Percentiles rank a stretch among this genome's conserved stretches.
These are phyloP conservation scores for Closterium sp. DNA, from an alignment of 139 green algal genomes.

Conservation along the genomic window DNA sequence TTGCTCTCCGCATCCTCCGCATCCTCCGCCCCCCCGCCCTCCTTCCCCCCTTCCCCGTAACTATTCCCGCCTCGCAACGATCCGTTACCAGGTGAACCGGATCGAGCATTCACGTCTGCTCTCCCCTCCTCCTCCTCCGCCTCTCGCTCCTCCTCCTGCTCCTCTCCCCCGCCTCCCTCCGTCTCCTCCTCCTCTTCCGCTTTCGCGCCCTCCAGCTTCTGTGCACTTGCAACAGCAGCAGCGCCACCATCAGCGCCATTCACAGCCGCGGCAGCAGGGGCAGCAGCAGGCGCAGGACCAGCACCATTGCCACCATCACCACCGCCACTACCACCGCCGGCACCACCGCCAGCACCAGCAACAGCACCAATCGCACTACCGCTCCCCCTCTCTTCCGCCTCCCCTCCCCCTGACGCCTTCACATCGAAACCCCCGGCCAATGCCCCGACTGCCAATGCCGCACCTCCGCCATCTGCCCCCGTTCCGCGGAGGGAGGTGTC, in stretches of 20 bases:
- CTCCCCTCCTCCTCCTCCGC: background rate
- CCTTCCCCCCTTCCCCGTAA: background rate
- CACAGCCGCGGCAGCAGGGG: too few species aligned
- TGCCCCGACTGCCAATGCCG: background rate
- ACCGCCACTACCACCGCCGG: background rate
- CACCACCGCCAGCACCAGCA: background rate
- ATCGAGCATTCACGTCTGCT: background rate
- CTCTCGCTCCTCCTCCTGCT: background rate
- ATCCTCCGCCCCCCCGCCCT: background rate
- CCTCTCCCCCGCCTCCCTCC: background rate
- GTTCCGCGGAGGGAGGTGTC: too few species aligned
- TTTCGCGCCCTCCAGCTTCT: background rate
- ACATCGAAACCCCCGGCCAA: background rate
- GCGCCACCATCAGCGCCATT: background rate
- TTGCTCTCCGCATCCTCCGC: background rate
- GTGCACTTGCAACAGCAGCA: background rate
- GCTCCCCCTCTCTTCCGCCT: background rate
- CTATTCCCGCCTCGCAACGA: background rate
- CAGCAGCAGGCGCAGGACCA: background rate
- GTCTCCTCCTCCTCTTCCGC: background rate
- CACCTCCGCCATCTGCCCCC: background rate
- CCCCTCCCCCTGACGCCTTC: background rate
- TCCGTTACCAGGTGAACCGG: background rate
- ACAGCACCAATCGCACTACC: background rate
- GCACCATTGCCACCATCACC: background rate